Percentiles rank a stretch among this genome's conserved stretches.
phyloP scores from a whole-genome alignment of 2,329 filamentous ascomycete species.

The Pseudogymnoascus destructans region DNA sequence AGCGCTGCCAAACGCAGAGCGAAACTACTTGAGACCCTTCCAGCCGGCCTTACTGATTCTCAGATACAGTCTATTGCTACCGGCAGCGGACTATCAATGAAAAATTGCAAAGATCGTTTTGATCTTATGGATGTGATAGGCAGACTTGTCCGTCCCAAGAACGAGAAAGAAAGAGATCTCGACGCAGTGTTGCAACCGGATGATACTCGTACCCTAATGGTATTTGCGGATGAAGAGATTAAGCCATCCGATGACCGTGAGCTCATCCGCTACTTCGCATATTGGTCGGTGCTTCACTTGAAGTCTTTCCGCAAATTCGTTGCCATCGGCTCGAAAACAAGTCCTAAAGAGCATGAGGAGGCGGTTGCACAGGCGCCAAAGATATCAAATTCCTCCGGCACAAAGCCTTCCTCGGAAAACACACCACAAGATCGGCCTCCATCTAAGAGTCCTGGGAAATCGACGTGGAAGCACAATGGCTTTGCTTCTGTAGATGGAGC shows the following conservation, averaged over 20 bases:
- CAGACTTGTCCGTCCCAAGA: background rate
- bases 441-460: background rate
- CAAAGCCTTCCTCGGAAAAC: background rate
- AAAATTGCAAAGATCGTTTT: slow-evolving; percentile 19
- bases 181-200: slow-evolving; percentile 17
- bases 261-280: slow-evolving; percentile 49
- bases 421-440: background rate
- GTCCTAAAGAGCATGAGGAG: background rate
- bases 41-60: slow-evolving; percentile 13
- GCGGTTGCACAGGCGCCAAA: background rate
- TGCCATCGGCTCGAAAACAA: slow-evolving; percentile 33
- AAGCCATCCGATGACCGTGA: slow-evolving; percentile 48
- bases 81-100: slow-evolving; percentile 18
- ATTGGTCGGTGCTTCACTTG: slow-evolving; percentile 39
- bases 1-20: slow-evolving; percentile 21
- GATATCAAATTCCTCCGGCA: background rate
- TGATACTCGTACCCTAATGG: slow-evolving; percentile 29
- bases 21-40: slow-evolving; percentile 15
- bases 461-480: background rate
- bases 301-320: slow-evolving; percentile 41
- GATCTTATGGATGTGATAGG: slow-evolving; percentile 5
- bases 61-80: slow-evolving; percentile 19
- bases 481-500: slow-evolving; percentile 2
- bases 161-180: slow-evolving; percentile 2
- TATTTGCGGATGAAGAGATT: slow-evolving; percentile 36